Base-by-base conservation (phyloP, 1,139 yeast genomes). In the Wickerhamomyces sp. region DNA sequence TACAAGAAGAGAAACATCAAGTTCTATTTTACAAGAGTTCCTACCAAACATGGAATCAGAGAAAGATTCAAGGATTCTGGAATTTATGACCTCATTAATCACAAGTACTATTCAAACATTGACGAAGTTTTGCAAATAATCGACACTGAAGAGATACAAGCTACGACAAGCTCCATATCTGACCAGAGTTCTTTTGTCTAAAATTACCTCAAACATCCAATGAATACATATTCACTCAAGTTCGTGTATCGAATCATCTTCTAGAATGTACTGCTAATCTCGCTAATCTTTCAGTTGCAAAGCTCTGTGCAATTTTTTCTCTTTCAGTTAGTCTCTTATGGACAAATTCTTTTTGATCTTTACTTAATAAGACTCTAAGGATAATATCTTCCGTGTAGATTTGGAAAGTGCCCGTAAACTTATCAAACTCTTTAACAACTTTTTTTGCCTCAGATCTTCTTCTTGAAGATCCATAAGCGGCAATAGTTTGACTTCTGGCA, bases 391-490 rank as follows among this genome's bases (percentile, higher is more conserved):
- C 89, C 6, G 81, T 75, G 10, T 67, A 64, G 3, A 74, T 67
- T 38, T 78, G 77, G 7, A 81, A 78, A 12, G 78, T 70, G 8
- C 76, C 65, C 3, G 78, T 78, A 48, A 76, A 79, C 1, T 76
- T 60, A 46, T 71, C 72, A 0, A 81, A 78, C 32, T 70, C 75
- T 20, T 68, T 64, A 1, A 72, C 69, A 29, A 77, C 79, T 38
- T 68, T 60, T 30, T 66, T 68, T 12, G 81, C 81, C 44, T 68
- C 64, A 17, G 71, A 74, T 49, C 90, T 68, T 3, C 79, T 74
- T 34, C 67, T 70, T 4, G 78, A 72, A 21, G 90, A 81, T 4
- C 90, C 83, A 55, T 82, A 84, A 0, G 90, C 92, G 65, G 73
- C 63, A 24, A 84, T 81, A 0, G 95, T 84, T 45, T 78, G 76